Evolutionary conservation across 805 yeast species (phyloP), one percentile per base, ranked within the genome.

Genomic region (Candida jianshihensis): DNA sequence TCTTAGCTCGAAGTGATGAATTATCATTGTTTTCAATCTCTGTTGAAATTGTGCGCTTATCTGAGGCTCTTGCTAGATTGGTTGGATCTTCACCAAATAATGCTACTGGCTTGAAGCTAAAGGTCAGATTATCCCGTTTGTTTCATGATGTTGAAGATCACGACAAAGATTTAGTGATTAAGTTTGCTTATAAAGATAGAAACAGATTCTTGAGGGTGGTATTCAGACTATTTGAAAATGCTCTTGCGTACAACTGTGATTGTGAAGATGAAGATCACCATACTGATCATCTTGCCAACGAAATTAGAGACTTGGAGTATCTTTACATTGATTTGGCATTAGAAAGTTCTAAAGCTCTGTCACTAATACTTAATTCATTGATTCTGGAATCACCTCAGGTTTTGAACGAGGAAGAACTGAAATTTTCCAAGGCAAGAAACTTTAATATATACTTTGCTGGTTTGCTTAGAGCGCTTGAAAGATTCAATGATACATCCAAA

Each of bases 361-460:
- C 81, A 2, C 53, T 69, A 17, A 64, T 78, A 16, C 64, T 84
- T 18, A 71, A 70, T 19, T 65, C 69, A n/a, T 54, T 80, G 22
- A 70, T 80, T 4, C 54, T 80, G 30, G 89, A 78, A 38, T 67
- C 71, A 19, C 80, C 73, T 25, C 80, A 66, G 39, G 78, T 75
- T 20, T 63, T 68, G 11, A 65, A 68, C 35, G 78, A 71, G 36
- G 64, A 61, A 15, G 84, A 78, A 44, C 48, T 74, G 24, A 63
- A 62, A 28, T 71, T 73, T 42, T 70, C 76, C 24, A 74, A 71
- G 47, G 74, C 74, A 21, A 72, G 81, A 31, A 68, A 76, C 10
- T 83, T 84, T 56, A 78, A 81, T 5, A 78, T 78, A 42, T 81
- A 79, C 48, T 83, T 81, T 56, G 78, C 78, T 68, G 51, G 81